Evolutionary conservation across 805 yeast species (phyloP), one percentile per base, ranked within the genome.

Genomic region (Ogataea ramenticola): DNA sequence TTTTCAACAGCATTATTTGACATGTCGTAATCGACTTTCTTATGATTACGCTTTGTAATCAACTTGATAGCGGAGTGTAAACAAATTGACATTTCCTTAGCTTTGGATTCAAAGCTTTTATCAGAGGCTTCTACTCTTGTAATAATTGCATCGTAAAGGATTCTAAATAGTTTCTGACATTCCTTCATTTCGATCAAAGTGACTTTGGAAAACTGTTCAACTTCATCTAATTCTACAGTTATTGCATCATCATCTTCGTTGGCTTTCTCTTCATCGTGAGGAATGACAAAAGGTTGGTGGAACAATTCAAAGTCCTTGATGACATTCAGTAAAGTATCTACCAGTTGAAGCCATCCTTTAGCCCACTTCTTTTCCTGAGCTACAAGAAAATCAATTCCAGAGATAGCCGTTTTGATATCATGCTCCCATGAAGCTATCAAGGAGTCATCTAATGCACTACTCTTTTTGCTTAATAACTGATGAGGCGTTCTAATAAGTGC

Each of bases 41-140:
- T 70, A 43, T 67, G 70, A 45, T 65, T 64, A 41, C 80, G 57
- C 46, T 71, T 71, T 17, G 66, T 66, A 17, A 76, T 61, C 41
- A 74, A 50, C 49, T 68, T 69, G 45, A 66, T 52, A 1, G 66
- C 53, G 10, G 60, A 61, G 31, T 65, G 61, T 42, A 75, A 50
- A 40, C 65, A 60, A 3, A 51, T 53, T 24, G 56, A 55, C 73
- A 75, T 68, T 35, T 65, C 72, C 38, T 60, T 58, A 22, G 72
- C 61, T 46, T 67, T 61, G 1, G 56, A 47, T 20, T 60, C 54
- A 29, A 72, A 56, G 3, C 61, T 52, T 20, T 62, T 62, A 24
- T 59, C 54, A 5, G 53, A 43, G 1, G 38, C 39, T 26, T 54
- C 58, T 15, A 60, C 49, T 34, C 49, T 52, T 12, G 37, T 37